Evolutionary conservation across 164 flowering plant species (phyloP).

Genomic region (Nymphaea thermarum): DNA sequence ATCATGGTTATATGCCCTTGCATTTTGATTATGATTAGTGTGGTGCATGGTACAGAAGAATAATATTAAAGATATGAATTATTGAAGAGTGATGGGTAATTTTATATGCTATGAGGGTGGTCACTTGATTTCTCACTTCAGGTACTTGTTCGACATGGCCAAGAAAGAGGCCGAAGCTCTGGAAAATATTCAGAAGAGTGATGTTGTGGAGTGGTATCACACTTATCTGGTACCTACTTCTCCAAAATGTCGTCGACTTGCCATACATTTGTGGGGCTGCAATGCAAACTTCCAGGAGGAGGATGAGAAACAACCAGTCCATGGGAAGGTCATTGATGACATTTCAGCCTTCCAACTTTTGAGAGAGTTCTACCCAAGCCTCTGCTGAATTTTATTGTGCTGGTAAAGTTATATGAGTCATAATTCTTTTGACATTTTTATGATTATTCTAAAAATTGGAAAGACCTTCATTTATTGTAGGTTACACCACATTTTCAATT

Average conservation of each 20-base stretch:
- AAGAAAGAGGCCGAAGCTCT: slow-evolving; percentile 68
- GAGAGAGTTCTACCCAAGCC: slow-evolving; percentile 51
- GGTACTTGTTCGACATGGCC: slow-evolving; percentile 77
- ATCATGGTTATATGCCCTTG: too few relatives aligned
- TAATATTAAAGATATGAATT: too few relatives aligned
- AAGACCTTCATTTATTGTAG: too few relatives aligned
- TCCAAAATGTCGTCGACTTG: slow-evolving; percentile 60
- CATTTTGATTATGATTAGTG: too few relatives aligned
- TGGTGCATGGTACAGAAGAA: too few relatives aligned
- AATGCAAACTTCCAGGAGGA: slow-evolving; percentile 37
- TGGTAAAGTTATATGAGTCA: not conserved
- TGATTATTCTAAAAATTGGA: too few relatives aligned
- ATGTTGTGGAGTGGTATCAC: slow-evolving; percentile 57
- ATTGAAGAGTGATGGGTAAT: too few relatives aligned
- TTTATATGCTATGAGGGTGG: too few relatives aligned
- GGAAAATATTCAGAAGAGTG: slow-evolving; percentile 41
- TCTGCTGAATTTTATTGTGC: slow-evolving; percentile 26
- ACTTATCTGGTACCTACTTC: slow-evolving; percentile 50
- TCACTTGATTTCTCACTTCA: slow-evolving; percentile 13
- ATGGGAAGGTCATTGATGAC: slow-evolving; percentile 40
- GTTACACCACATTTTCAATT: too few relatives aligned
- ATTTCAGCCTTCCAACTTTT: slow-evolving; percentile 39
- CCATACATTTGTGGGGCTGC: slow-evolving; percentile 85
- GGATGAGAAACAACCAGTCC: slow-evolving; percentile 14
- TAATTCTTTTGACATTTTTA: too few relatives aligned